phyloP scores from a whole-genome alignment of 1,284 basidiomycete species.

The Testicularia cyperi region DNA sequence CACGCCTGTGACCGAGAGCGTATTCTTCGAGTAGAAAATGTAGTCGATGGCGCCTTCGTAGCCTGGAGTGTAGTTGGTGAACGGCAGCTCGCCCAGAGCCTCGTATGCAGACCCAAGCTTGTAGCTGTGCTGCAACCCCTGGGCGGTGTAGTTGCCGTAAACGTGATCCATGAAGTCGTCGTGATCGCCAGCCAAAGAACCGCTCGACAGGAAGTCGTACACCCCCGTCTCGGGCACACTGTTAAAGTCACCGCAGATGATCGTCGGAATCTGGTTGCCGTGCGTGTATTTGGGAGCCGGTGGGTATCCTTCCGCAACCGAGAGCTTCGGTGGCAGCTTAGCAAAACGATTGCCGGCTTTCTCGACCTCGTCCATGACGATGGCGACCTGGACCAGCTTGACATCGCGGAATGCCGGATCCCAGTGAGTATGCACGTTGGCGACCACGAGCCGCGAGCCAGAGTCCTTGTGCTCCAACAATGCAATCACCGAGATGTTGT shows the following conservation, averaged over 20 bases:
- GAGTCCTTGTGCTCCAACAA: conserved; percentile 83
- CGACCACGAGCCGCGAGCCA: conserved; percentile 82
- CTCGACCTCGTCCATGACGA: conserved; percentile 89
- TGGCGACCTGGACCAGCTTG: conserved; percentile 91
- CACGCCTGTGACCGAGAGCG: conserved; percentile 79
- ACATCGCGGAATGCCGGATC: conserved; percentile 91
- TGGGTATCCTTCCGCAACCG: conserved; percentile 58
- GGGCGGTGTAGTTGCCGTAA: conserved; percentile 90
- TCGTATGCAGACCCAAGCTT: conserved; percentile 80
- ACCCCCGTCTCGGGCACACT: conserved; percentile 83
- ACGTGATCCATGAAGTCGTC: conserved; percentile 88
- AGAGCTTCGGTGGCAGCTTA: conserved; percentile 72
- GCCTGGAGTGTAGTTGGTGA: conserved; percentile 86
- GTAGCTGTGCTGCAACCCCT: conserved; percentile 79
- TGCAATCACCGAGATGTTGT: conserved; percentile 87
- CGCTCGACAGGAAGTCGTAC: conserved; percentile 83
- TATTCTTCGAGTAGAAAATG: conserved; percentile 83
- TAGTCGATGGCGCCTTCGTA: conserved; percentile 76
- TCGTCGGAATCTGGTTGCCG: conserved; percentile 82
- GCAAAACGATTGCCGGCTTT: conserved; percentile 84
- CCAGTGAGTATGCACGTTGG: conserved; percentile 93
- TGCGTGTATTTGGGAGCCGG: conserved; percentile 71
- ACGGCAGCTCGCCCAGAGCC: conserved; percentile 64
- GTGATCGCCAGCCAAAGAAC: conserved; percentile 70
- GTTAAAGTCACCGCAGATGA: conserved; percentile 95